Conservation (phyloP, 2,329 filamentous ascomycete genomes). For the Chrysosporium keratinophilum region DNA sequence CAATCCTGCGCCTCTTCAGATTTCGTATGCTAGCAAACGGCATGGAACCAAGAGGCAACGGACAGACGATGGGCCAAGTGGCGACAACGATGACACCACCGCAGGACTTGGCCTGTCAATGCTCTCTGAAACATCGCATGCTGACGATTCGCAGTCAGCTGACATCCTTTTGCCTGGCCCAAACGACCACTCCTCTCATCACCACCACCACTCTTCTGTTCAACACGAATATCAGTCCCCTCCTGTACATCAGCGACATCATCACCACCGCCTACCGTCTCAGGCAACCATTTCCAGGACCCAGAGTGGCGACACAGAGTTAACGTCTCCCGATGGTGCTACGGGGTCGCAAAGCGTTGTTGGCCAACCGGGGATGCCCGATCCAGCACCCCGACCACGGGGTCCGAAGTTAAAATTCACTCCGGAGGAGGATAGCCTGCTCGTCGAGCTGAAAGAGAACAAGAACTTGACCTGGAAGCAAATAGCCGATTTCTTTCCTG, state of each 20-base stretch:
- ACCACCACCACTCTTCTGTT: constrained; percentile 23
- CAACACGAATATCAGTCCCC: constrained; percentile 32
- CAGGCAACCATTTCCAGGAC: constrained; percentile 56
- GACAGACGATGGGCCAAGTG: constrained; percentile 22
- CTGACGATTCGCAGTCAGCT: constrained; percentile 25
- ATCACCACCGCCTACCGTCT: constrained; percentile 71
- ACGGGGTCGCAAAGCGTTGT: constrained; percentile 72
- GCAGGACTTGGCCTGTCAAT: constrained; percentile 27
- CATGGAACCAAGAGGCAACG: constrained; percentile 29
- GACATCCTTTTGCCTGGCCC: constrained; percentile 30
- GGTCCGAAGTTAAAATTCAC: constrained; percentile 92
- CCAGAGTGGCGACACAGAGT: constrained; percentile 51
- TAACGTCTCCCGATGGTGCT: constrained; percentile 31
- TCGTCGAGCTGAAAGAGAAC: constrained; percentile 87
- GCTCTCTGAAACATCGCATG: constrained; percentile 25
- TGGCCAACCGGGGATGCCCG: constrained; percentile 76
- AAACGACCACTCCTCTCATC: constrained; percentile 23
- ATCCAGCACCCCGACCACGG: constrained; percentile 66
- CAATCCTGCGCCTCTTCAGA: constrained; percentile 25
- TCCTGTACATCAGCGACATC: constrained; percentile 48
- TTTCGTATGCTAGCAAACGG: constrained; percentile 22
- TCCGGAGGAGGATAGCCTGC: constrained; percentile 74
- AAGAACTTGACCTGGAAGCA: constrained; percentile 95
- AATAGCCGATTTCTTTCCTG: constrained; percentile 92
- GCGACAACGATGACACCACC: constrained; percentile 21